Base-by-base conservation (phyloP, 1,284 basidiomycete genomes). In the Vanrija humicola region DNA sequence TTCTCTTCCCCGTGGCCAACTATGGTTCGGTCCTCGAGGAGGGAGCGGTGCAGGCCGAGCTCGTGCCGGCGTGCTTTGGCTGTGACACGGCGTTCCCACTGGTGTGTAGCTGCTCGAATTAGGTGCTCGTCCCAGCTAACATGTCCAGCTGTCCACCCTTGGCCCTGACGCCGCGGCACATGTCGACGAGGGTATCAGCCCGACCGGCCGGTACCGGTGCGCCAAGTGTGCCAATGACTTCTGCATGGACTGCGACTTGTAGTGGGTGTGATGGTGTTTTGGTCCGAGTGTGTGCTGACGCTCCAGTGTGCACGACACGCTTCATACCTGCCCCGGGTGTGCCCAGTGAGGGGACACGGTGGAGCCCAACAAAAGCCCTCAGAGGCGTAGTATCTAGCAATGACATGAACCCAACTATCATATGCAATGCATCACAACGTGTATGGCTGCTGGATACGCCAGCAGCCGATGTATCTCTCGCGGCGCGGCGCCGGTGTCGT, bases 161-260 rank as follows among this genome's bases (percentile, higher is more conserved):
- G 40, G 68, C 10, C 68, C 68, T 16, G 63, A 73, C 21, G 74
- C 73, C n/a, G 64, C 70, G 54, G 76, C 79, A 3, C 74, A 72
- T 28, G 64, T 75, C 7, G 77, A 80, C 42, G 87, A 89, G 54
- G 87, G 86, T 2, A 79, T 91, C 66, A 90, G 87, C 61, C 83
- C 85, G 1, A 77, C 87, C 2, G 87, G 88, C n/a, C 80, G 89
- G 25, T 93, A 93, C 73, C 80, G 83, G 43, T 75, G 72, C 47
- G 63, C 66, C 3, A 75, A 76, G 55, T 75, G 72, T 58, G 23
- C 47, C 80, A 79, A 73, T 55, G 71, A 82, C 52, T 77, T 89
- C 66, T 89, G 87, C 67, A 79, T 81, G 19, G 86, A 88, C 43
- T 89, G 87, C 66, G 87, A 89, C 74, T 78, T 87, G 26, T 87